phyloP scores from a whole-genome alignment of 805 yeast species.

The Wickerhamomyces ciferrii region DNA sequence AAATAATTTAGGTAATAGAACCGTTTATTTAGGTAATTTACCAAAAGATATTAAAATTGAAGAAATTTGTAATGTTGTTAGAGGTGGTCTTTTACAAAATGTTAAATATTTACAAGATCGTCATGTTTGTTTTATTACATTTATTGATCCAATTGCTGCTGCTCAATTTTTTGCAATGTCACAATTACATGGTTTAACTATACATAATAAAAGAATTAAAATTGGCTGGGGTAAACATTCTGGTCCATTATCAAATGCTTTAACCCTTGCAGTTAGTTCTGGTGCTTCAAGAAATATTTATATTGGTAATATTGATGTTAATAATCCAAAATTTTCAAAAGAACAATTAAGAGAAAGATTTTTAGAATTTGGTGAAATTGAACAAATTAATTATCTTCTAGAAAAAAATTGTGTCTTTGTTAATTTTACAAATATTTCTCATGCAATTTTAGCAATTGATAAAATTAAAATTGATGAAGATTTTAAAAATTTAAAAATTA shows the following conservation, averaged over 20 bases:
- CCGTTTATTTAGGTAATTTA: constrained; percentile 85
- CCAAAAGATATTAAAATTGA: constrained; percentile 86
- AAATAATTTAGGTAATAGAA: constrained; percentile 85
- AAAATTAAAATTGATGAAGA: constrained; percentile 75
- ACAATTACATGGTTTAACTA: constrained; percentile 80
- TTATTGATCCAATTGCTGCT: constrained; percentile 95
- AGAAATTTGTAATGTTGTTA: constrained; percentile 91
- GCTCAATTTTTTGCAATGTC: constrained; percentile 96
- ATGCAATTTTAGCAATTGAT: constrained; percentile 89
- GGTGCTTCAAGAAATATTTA: constrained; percentile 95
- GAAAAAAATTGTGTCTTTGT: constrained; percentile 88
- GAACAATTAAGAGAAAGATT: constrained; percentile 67
- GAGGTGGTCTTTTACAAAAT: constrained; percentile 89
- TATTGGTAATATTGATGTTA: constrained; percentile 61
- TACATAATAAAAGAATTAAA: constrained; percentile 80
- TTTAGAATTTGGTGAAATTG: constrained; percentile 85
- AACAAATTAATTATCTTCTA: constrained; percentile 83
- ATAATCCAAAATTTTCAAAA: constrained; percentile 36
- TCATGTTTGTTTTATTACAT: constrained; percentile 91
- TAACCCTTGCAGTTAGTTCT: constrained; percentile 83
- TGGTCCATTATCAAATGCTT: constrained; percentile 83
- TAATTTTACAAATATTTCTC: constrained; percentile 85
- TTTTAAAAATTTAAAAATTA: constrained; percentile 70
- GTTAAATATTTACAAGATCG: constrained; percentile 77
- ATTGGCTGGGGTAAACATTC: constrained; percentile 99